Evolutionary conservation across 805 yeast genomes (phyloP).

Genomic region (Candida chilensis): DNA sequence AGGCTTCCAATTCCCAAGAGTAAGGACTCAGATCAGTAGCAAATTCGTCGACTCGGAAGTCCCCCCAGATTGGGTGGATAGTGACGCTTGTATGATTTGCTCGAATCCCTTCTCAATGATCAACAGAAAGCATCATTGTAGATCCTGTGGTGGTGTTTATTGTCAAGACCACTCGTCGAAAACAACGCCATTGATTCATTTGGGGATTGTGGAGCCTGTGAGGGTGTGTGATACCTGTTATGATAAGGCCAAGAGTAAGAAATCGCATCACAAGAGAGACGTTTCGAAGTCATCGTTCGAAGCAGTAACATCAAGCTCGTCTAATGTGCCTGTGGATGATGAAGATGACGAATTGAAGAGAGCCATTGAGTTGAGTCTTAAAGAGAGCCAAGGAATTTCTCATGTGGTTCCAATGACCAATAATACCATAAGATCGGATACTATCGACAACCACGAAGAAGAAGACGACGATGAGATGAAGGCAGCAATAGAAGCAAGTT

Average conservation of each 20-base stretch:
- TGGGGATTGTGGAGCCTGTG: constrained; percentile 84
- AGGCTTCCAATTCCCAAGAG: constrained; percentile 59
- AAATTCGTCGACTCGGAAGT: constrained; percentile 76
- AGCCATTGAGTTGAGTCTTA: constrained; percentile 75
- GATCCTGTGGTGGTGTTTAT: constrained; percentile 94
- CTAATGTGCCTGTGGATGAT: constrained; percentile 21
- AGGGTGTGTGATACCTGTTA: constrained; percentile 91
- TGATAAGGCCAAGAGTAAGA: constrained; percentile 42
- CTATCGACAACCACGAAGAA: constrained; percentile 32
- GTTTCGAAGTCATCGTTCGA: constrained; percentile 7
- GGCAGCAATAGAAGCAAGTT: constrained; percentile 90
- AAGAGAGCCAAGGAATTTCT: constrained; percentile 32
- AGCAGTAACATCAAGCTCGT: constrained; percentile 12
- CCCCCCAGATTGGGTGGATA: constrained; percentile 97
- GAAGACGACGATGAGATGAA: constrained; percentile 79
- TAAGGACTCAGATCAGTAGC: constrained; percentile 25
- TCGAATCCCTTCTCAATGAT: constrained; percentile 71
- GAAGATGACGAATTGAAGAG: constrained; percentile 70
- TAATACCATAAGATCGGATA: constrained; percentile 3
- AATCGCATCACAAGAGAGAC: constrained; percentile 8
- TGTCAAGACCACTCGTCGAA: constrained; percentile 81
- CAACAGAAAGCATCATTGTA: constrained; percentile 91
- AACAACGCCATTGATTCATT: constrained; percentile 59
- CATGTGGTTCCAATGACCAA: constrained; percentile 1
- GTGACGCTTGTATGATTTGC: constrained; percentile 92